phyloP scores from a whole-genome alignment of 345 rosid genomes.

The Rhizophora apiculata region DNA sequence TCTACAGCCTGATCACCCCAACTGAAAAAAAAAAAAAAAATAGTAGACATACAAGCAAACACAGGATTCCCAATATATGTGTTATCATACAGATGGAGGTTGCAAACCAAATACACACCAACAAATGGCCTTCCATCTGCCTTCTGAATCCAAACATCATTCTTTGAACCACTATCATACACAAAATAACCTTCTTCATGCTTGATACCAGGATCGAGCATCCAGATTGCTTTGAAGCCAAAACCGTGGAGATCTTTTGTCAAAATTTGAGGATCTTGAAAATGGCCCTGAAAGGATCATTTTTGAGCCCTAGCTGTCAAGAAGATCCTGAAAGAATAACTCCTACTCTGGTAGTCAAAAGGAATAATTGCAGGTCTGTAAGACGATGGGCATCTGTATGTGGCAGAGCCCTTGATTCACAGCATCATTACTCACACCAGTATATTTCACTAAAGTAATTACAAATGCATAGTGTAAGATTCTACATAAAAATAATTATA shows the following conservation, averaged over 20 bases:
- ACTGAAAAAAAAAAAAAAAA: not conserved
- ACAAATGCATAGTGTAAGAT: not conserved
- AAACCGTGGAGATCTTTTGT: slow-evolving; percentile 50
- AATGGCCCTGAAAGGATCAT: slow-evolving; percentile 50
- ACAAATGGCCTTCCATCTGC: slow-evolving; percentile 62
- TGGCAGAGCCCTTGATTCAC: not conserved
- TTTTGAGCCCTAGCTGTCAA: not conserved
- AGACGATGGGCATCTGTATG: not conserved
- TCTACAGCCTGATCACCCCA: not conserved
- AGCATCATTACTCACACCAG: not conserved
- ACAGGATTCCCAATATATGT: not conserved
- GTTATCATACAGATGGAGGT: not conserved
- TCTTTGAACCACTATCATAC: slow-evolving; percentile 63
- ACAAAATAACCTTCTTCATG: slow-evolving; percentile 62
- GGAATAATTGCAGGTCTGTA: not conserved
- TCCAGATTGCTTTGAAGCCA: slow-evolving; percentile 93
- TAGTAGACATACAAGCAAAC: not conserved
- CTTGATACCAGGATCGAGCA: slow-evolving; percentile 95
- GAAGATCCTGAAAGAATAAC: slow-evolving; percentile 43
- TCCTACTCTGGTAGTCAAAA: not conserved
- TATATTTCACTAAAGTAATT: not conserved
- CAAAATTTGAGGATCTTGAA: slow-evolving; percentile 63
- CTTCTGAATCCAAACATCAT: slow-evolving; percentile 61
- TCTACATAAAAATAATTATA: not conserved
- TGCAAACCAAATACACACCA: slow-evolving; percentile 40